Evolutionary conservation across 1,139 yeast species (phyloP), one percentile per base, ranked within the genome.

Genomic region (Yamadazyma atmosphaerica): DNA sequence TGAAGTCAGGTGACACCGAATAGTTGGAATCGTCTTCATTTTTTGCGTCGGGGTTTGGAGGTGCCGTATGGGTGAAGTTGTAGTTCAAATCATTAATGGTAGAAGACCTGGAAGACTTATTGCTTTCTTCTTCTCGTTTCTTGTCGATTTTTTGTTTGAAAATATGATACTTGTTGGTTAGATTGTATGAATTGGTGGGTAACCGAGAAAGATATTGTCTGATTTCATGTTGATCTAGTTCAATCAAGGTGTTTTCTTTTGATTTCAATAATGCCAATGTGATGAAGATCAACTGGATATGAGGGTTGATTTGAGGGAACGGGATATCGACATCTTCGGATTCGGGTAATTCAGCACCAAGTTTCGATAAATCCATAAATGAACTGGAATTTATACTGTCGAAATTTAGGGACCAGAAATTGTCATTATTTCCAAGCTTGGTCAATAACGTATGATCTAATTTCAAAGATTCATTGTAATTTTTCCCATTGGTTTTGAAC

Each of bases 151-250:
- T 60, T 38, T 59, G 57, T 41, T 58, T 57, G 42, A 59, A 61
- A 41, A 64, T 65, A 40, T 66, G 66, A 44, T 65, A 68, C 47
- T 58, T 63, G 42, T 59, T 57, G 37, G 60, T 60, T 31, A 55
- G 49, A 34, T 55, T 61, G 51, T 65, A 67, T 2, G 73, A 63
- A 43, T 68, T 70, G 10, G 74, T 60, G 33, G 80, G 72, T 40
- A 67, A 68, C 41, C 85, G 74, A 39, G 81, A 79, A 45, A 90
- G 69, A 49, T 80, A 81, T 55, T 89, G 95, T 35, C 90, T 72
- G 29, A 88, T 86, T 63, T 90, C 98, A 48, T 87, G 83, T 56
- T 86, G 95, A 55, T 90, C 98, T 46, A 88, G 78, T 55, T 90
- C 97, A 46, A 87, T 73, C 42, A 90, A 71, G 29, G 84, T 79